Evolutionary conservation across 2,329 filamentous ascomycete species (phyloP).

Genomic region (Xylaria sp.): DNA sequence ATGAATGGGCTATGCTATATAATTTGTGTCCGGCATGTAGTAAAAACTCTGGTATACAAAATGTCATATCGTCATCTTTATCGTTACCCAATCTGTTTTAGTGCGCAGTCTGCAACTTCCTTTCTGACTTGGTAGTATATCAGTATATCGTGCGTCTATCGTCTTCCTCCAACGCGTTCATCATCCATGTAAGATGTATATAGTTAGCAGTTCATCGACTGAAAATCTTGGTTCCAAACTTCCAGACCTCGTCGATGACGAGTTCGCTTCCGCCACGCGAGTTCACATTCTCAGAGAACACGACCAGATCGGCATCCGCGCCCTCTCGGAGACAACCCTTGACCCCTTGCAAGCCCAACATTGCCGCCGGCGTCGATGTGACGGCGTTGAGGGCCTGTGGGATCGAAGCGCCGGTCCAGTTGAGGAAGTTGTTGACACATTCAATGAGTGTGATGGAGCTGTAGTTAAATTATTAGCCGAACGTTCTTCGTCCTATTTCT

Average conservation of each 20-base stretch:
- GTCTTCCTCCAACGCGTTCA: not conserved
- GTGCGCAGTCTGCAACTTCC: slow-evolving; percentile 17
- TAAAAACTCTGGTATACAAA: slow-evolving; percentile 19
- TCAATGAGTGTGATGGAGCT: slow-evolving; percentile 80
- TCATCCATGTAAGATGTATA: slow-evolving; percentile 21
- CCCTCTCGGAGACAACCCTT: slow-evolving; percentile 75
- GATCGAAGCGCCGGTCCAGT: slow-evolving; percentile 75
- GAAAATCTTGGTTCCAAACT: slow-evolving; percentile 72
- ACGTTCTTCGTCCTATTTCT: not conserved
- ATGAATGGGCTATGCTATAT: slow-evolving; percentile 8
- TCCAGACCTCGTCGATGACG: slow-evolving; percentile 80
- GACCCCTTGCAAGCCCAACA: slow-evolving; percentile 73
- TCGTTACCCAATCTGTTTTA: not conserved
- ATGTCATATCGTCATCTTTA: slow-evolving; percentile 11
- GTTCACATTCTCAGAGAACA: slow-evolving; percentile 67
- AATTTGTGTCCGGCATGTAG: slow-evolving; percentile 8
- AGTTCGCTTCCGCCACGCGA: slow-evolving; percentile 60
- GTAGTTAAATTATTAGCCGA: slow-evolving; percentile 13
- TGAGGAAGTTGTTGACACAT: slow-evolving; percentile 83
- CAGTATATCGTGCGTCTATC: slow-evolving; percentile 13
- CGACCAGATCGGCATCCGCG: slow-evolving; percentile 74
- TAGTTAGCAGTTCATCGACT: slow-evolving; percentile 33
- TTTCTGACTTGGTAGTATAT: slow-evolving; percentile 19
- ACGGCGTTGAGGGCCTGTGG: slow-evolving; percentile 77
- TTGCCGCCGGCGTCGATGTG: slow-evolving; percentile 78